Conservation (phyloP, 352 stramenopile species). For the Saprolegnia diclina region DNA sequence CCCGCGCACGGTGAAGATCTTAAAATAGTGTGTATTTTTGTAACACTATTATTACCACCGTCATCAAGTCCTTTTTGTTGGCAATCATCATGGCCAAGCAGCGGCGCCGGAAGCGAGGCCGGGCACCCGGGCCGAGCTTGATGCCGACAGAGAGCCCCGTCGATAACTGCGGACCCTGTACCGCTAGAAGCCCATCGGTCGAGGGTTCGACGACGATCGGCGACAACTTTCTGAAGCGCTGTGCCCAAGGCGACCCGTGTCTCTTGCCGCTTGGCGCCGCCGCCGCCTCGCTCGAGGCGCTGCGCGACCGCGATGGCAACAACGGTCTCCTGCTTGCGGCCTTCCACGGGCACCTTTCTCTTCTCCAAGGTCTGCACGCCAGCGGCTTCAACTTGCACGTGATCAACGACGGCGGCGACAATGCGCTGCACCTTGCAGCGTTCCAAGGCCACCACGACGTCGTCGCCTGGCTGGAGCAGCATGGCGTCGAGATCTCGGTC, state of each 20-base stretch:
- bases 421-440: conserved; percentile 17
- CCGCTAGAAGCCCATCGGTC: no score
- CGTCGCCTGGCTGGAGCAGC: conserved; percentile 14
- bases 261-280: not conserved
- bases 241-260: not conserved
- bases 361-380: conserved; percentile 10
- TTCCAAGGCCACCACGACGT: conserved; percentile 17
- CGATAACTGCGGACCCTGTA: no score
- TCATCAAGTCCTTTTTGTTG: no score
- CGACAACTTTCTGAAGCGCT: not conserved
- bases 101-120: not conserved
- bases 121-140: no score
- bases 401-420: conserved; percentile 12
- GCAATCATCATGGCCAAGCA: not conserved
- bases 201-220: no score
- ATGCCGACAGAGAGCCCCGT: no score
- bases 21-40: no score
- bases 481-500: conserved; percentile 9
- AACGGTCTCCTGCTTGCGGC: conserved; percentile 10
- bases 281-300: not conserved
- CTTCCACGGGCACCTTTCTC: not conserved
- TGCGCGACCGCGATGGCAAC: conserved; percentile 12
- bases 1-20: no score
- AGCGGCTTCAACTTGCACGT: conserved; percentile 6
- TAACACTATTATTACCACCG: no score